These are phyloP conservation scores for Rutstroemia sp. DNA, from an alignment of 2,329 filamentous ascomycete genomes.

Conservation along the genomic window DNA sequence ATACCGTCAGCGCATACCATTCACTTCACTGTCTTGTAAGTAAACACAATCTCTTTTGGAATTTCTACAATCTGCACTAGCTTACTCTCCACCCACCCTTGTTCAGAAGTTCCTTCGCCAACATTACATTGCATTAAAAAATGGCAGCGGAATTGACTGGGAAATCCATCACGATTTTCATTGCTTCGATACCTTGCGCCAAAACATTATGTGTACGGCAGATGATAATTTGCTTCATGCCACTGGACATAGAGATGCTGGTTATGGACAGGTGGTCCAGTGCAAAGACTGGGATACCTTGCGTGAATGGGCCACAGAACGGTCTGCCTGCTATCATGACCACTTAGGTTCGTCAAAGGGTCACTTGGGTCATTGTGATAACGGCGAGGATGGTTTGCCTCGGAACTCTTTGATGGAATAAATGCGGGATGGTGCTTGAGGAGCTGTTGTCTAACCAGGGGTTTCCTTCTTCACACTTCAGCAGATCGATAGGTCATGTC, in stretches of 20 bases:
- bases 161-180: neutral
- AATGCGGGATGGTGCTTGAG: too few relatives aligned
- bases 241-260: neutral
- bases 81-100: neutral
- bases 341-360: neutral
- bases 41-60: neutral
- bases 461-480: too few relatives aligned
- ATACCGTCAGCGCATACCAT: neutral
- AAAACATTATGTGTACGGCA: slow-evolving; percentile 9
- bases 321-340: slow-evolving; percentile 1
- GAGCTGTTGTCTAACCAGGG: too few relatives aligned
- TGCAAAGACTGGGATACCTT: slow-evolving; percentile 7
- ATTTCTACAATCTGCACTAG: neutral
- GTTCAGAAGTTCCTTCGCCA: neutral
- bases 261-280: slow-evolving; percentile 1
- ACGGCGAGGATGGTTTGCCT: too few relatives aligned
- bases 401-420: too few relatives aligned
- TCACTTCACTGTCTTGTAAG: neutral
- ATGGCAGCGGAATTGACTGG: neutral
- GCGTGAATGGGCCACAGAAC: slow-evolving; percentile 1
- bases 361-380: too few relatives aligned
- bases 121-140: neutral
- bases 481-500: too few relatives aligned
- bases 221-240: slow-evolving; percentile 8
- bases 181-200: slow-evolving; percentile 1